Conservation (phyloP, 306 rosid species). For the Pyrus communis region DNA sequence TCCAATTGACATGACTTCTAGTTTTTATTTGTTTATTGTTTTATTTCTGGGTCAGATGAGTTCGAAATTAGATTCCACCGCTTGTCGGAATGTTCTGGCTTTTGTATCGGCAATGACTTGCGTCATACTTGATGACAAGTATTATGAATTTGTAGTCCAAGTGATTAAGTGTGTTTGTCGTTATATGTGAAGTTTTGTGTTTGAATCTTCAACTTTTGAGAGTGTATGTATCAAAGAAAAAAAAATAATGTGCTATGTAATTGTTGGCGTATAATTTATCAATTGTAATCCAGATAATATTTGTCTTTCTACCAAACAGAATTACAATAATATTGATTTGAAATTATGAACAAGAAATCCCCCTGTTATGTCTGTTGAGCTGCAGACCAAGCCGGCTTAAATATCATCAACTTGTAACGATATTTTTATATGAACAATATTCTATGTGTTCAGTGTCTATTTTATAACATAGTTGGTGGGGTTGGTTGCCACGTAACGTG, state of each 20-base stretch:
- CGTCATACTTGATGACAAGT: no score
- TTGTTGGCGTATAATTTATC: neutral
- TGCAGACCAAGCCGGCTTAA: conserved; percentile 6
- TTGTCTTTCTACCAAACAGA: neutral
- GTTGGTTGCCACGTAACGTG: no score
- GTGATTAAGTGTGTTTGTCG: no score
- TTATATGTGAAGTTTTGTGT: no score
- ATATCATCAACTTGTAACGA: neutral
- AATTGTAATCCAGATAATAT: neutral
- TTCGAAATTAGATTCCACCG: neutral
- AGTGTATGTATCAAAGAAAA: no score
- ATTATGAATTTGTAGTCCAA: no score
- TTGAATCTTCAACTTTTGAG: no score
- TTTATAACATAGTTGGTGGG: no score
- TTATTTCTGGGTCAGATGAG: neutral
- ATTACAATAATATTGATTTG: neutral
- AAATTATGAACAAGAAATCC: neutral
- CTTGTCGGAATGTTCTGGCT: neutral
- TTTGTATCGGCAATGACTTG: neutral
- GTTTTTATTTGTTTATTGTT: neutral
- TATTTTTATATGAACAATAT: no score
- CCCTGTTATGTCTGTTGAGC: conserved; percentile 1
- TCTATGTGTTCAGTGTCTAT: no score
- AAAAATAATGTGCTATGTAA: no score
- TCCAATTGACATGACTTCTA: neutral